A percentile compares a stretch with the other conserved stretches of the same genome.
These are phyloP conservation scores for Mucuna pruriens DNA, from an alignment of 306 rosid species.

Conservation along the genomic window DNA sequence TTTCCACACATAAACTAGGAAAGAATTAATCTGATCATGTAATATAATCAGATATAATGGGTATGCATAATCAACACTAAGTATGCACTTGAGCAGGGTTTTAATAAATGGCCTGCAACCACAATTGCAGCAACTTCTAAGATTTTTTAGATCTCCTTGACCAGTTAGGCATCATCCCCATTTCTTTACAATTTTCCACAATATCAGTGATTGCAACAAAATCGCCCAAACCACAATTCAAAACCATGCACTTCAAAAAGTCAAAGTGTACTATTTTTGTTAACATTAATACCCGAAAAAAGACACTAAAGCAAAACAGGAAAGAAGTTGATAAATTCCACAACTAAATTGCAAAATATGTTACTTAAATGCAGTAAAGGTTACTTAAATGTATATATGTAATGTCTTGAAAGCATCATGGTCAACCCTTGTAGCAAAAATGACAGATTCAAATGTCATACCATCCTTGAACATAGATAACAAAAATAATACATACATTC, in stretches of 20 bases:
- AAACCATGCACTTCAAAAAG: neutral
- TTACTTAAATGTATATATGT: neutral
- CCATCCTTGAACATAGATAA: neutral
- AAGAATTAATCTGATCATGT: neutral
- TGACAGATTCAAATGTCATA: neutral
- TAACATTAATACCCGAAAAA: neutral
- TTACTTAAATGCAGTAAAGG: neutral
- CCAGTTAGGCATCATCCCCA: no score
- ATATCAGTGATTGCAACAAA: neutral
- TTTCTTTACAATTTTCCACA: neutral
- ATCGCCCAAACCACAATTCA: neutral
- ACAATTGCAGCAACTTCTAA: neutral
- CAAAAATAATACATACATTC: neutral
- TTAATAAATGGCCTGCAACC: neutral
- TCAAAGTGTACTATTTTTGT: neutral
- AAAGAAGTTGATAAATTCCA: neutral
- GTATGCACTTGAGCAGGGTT: neutral
- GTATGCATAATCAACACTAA: neutral
- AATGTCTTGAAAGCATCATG: neutral
- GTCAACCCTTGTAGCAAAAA: neutral
- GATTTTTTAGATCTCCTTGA: no score
- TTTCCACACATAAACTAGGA: conserved; percentile 16
- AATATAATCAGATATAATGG: no score
- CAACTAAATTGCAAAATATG: neutral
- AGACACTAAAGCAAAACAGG: neutral